A percentile compares a stretch with the other conserved stretches of the same genome.
Evolutionary conservation across 129 eudicot species (phyloP).

Genomic region (Flaveria sonorensis): DNA sequence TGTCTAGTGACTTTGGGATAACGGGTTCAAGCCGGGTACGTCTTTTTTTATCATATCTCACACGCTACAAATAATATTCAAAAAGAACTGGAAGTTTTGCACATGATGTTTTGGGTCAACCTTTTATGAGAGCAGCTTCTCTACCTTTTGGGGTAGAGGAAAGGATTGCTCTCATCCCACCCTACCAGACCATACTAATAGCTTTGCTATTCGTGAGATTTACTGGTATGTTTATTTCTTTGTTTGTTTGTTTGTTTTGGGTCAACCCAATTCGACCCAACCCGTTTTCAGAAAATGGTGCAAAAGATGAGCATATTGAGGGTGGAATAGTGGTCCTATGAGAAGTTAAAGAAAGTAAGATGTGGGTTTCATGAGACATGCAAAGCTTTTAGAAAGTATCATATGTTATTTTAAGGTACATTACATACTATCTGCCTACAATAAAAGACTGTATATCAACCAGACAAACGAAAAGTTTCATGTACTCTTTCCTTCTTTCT

Average conservation of each 20-base stretch:
- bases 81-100: not conserved
- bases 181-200: too few species aligned
- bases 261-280: not conserved
- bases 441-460: slow-evolving; percentile 55
- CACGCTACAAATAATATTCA: not conserved
- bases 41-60: not conserved
- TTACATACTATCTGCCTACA: slow-evolving; percentile 70
- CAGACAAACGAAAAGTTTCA: slow-evolving; percentile 75
- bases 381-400: slow-evolving; percentile 77
- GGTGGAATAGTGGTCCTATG: slow-evolving; percentile 46
- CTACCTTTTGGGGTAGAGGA: too few species aligned
- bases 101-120: not conserved
- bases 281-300: slow-evolving; percentile 11
- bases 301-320: slow-evolving; percentile 31
- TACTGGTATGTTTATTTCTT: too few species aligned
- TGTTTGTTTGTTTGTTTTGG: not conserved
- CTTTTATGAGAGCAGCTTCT: not conserved
- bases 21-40: not conserved
- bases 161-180: too few species aligned
- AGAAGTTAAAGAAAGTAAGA: slow-evolving; percentile 42
- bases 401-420: slow-evolving; percentile 49
- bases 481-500: slow-evolving; percentile 48
- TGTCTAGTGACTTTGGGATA: too few species aligned
- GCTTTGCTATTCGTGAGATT: too few species aligned
- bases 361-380: slow-evolving; percentile 48